Base-by-base conservation (phyloP, 2,329 filamentous ascomycete species). In the Pseudogymnoascus sp. region DNA sequence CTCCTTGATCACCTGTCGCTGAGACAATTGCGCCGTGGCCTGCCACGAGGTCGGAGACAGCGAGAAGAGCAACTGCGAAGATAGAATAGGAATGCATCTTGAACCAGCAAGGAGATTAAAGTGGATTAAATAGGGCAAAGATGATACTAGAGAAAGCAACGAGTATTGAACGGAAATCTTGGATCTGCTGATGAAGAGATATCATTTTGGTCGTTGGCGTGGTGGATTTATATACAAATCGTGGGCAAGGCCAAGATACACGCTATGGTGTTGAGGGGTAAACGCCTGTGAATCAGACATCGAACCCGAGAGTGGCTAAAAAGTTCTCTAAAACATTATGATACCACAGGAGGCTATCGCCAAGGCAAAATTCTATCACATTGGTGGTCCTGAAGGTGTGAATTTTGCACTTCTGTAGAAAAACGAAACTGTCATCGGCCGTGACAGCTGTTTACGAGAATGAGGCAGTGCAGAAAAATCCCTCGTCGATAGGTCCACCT, bases 1-100 rank as follows among this genome's bases (percentile, higher is more conserved):
- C 84, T 58, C 84, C 84, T 29, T 76, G 76, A 67, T 86, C 76
- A 63, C 84, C 84, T 39, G 77, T 77, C 33, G 84, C 84, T 57
- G 73, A 73, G 68, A 80, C 78, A 73, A 88, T 85, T 67, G 80
- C 83, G 63, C 79, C 78, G 76, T 88, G 85, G 69, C 80, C 83
- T 65, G 82, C 77, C 65, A 81, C 84, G 60, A 87, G 78, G 65
- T 79, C 74, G 68, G 78, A 78, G 64, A 78, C 74, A 67, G 81
- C 76, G 69, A 85, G 71, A 72, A 84, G 75, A 69, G 78, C 74
- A 54, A 54, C 44, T 33, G 26, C 44, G 69, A 83, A 72, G 65
- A 75, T 66, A 66, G 75, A 72, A 70, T 73, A 67, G 71, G 76
- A 74, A 71, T 73, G 72, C 76, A 77, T 77, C 62, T 67, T 67